Evolutionary conservation across 345 rosid species (phyloP).

Genomic region (thale cress (Arabidopsis thaliana)): DNA sequence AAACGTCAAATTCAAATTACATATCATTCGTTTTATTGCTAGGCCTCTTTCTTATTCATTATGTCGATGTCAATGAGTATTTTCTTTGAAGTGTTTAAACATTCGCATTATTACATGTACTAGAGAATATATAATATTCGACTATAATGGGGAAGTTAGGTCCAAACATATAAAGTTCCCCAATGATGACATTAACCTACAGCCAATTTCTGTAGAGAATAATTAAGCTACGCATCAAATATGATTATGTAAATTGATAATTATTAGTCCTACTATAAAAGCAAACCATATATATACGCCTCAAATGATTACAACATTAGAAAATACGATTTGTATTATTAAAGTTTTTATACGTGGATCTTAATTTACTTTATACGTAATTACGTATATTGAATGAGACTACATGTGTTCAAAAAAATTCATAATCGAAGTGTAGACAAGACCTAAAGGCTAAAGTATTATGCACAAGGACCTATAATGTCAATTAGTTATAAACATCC

Average conservation of each 20-base stretch:
- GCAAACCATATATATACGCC: conserved; percentile 24
- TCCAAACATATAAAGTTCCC: conserved; percentile 39
- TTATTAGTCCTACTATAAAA: conserved; percentile 29
- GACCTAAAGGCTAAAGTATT: not conserved
- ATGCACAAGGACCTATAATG: too few relatives aligned
- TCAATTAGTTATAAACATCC: not conserved
- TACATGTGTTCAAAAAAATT: not conserved
- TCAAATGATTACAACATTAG: conserved; percentile 39
- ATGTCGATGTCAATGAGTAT: conserved; percentile 3
- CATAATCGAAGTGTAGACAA: not conserved
- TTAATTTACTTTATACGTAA: conserved; percentile 3
- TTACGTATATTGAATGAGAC: not conserved
- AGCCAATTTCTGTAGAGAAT: conserved; percentile 38
- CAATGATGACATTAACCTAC: conserved; percentile 33
- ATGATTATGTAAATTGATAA: conserved; percentile 20
- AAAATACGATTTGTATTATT: conserved; percentile 26
- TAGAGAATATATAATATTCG: conserved; percentile 33
- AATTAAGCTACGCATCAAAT: conserved; percentile 34
- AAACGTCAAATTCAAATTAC: conserved; percentile 10
- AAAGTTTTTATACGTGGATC: not conserved
- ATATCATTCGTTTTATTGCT: conserved; percentile 1
- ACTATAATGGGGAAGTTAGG: conserved; percentile 30
- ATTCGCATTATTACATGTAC: conserved; percentile 24
- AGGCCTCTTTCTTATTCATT: conserved; percentile 4
- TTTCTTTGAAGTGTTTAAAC: not conserved